Evolutionary conservation across 164 flowering plant species (phyloP).

Genomic region (Cinnamomum micranthum): DNA sequence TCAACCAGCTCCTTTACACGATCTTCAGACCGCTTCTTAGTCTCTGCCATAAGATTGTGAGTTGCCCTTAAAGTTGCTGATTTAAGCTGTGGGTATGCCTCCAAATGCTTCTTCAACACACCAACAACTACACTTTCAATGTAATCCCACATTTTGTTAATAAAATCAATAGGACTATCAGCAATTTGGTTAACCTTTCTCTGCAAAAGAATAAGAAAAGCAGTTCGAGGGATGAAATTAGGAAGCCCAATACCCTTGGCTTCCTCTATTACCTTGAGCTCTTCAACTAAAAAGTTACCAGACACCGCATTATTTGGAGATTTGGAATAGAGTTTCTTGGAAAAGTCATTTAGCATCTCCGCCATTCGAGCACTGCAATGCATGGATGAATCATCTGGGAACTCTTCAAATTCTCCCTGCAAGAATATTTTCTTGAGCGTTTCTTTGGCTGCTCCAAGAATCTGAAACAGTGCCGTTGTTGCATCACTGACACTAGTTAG

Average conservation of each 20-base stretch:
- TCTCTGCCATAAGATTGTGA: slow-evolving; percentile 12
- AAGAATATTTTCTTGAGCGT: slow-evolving; percentile 22
- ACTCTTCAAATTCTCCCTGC: slow-evolving; percentile 36
- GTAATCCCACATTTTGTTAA: slow-evolving; percentile 9
- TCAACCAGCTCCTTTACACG: slow-evolving; percentile 26
- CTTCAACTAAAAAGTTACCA: slow-evolving; percentile 24
- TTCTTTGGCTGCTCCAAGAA: slow-evolving; percentile 29
- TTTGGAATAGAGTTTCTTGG: slow-evolving; percentile 12
- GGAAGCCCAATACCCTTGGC: slow-evolving; percentile 35
- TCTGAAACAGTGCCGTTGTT: slow-evolving; percentile 24
- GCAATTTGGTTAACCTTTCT: slow-evolving; percentile 17
- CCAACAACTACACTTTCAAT: slow-evolving; percentile 18
- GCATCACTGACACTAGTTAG: slow-evolving; percentile 26
- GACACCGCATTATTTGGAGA: not conserved
- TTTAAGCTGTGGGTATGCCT: slow-evolving; percentile 26
- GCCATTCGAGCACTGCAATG: slow-evolving; percentile 17
- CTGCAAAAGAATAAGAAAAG: slow-evolving; percentile 19
- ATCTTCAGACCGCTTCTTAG: slow-evolving; percentile 13
- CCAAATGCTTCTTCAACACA: slow-evolving; percentile 21
- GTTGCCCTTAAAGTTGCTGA: slow-evolving; percentile 17
- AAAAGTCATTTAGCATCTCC: slow-evolving; percentile 26
- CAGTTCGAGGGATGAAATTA: slow-evolving; percentile 29
- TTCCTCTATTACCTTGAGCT: slow-evolving; percentile 25
- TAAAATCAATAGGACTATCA: slow-evolving; percentile 13
- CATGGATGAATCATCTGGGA: slow-evolving; percentile 23